Evolutionary conservation across 208 protist species (phyloP).

Genomic region (Crithidia expoeki): DNA sequence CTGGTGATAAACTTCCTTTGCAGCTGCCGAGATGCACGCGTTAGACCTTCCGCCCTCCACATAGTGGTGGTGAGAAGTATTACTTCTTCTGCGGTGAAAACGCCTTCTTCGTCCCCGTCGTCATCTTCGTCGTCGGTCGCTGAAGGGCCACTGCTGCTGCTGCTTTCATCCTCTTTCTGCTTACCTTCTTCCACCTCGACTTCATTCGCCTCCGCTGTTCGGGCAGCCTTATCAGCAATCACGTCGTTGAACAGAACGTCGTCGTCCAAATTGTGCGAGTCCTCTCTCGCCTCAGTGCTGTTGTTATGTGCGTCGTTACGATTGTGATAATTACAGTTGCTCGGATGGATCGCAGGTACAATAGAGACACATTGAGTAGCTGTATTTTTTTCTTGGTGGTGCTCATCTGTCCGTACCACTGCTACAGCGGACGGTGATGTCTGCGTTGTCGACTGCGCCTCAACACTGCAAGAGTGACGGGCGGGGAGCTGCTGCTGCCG

Average conservation of each 20-base stretch:
- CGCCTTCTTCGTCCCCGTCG: conserved; percentile 15
- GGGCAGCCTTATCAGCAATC: background rate
- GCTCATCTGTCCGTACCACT: no score
- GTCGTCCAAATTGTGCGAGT: background rate
- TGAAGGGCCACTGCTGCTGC: background rate
- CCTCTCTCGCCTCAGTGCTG: background rate
- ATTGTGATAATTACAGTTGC: no score
- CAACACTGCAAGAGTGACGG: no score
- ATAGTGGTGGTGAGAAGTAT: conserved; percentile 25
- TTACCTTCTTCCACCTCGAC: background rate
- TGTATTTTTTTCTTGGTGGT: no score
- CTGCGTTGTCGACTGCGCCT: no score
- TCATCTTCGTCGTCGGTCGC: background rate
- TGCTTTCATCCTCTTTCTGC: background rate
- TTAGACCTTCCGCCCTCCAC: conserved; percentile 35
- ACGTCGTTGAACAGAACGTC: background rate
- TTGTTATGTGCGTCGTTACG: background rate
- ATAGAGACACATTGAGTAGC: no score
- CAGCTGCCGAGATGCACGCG: conserved; percentile 12
- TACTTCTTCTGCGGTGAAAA: conserved; percentile 32
- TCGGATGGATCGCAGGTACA: no score
- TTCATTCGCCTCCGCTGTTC: background rate
- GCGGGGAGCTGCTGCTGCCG: no score
- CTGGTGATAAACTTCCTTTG: conserved; percentile 6
- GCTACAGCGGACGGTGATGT: no score